Evolutionary conservation across 108 stramenopile genomes (phyloP).

Genomic region (Cyclotella cryptica): DNA sequence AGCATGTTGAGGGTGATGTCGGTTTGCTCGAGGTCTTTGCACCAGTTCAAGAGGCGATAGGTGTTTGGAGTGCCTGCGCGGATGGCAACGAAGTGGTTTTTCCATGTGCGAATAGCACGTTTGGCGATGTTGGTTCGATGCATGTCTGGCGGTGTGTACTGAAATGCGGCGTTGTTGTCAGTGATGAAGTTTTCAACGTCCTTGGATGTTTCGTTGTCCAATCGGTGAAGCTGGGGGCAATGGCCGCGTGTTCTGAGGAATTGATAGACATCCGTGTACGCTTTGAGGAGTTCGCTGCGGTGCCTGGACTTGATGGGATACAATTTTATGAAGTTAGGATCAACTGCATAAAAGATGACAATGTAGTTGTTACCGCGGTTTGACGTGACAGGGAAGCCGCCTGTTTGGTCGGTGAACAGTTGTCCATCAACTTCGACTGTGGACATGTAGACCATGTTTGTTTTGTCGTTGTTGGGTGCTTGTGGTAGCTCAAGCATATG

Average conservation of each 20-base stretch:
- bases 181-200: not conserved
- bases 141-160: slow-evolving; percentile 41
- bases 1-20: slow-evolving; percentile 52
- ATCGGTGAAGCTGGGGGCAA: slow-evolving; percentile 8
- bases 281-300: not conserved
- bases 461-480: slow-evolving; percentile 12
- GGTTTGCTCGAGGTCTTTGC: slow-evolving; percentile 42
- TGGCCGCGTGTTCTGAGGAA: not conserved
- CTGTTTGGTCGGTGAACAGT: slow-evolving; percentile 48
- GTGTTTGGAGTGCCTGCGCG: slow-evolving; percentile 19
- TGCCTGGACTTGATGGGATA: slow-evolving; percentile 22
- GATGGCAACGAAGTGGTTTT: slow-evolving; percentile 31
- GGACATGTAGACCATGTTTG: slow-evolving; percentile 25
- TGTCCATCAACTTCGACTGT: slow-evolving; percentile 13
- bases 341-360: slow-evolving; percentile 48
- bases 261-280: not conserved
- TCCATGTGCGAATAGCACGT: slow-evolving; percentile 42
- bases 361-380: slow-evolving; percentile 37
- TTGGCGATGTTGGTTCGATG: slow-evolving; percentile 53
- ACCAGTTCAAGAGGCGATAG: slow-evolving; percentile 48
- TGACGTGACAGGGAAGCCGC: slow-evolving; percentile 38
- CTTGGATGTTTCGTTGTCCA: slow-evolving; percentile 29
- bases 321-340: slow-evolving; percentile 41
- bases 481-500: not conserved
- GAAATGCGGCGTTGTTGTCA: slow-evolving; percentile 9